These are phyloP conservation scores for Xylaria sp. DNA, from an alignment of 495 filamentous ascomycete species.

Conservation along the genomic window DNA sequence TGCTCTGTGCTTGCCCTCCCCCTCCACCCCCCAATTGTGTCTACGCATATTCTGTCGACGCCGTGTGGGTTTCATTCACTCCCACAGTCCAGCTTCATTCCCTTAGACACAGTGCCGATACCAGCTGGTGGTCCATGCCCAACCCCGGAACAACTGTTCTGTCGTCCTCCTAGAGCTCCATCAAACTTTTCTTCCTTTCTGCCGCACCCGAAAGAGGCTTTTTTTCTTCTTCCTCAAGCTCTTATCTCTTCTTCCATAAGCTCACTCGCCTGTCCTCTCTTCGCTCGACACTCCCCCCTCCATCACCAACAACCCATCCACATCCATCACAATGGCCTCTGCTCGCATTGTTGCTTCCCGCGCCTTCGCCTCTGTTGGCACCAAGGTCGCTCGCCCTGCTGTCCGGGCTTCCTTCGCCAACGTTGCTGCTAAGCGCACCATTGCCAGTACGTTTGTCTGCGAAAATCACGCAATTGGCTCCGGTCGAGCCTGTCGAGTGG, in stretches of 20 bases:
- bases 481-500: conserved; percentile 9
- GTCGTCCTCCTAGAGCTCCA: conserved; percentile 41
- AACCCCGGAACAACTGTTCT: conserved; percentile 35
- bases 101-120: conserved; percentile 15
- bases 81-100: conserved; percentile 30
- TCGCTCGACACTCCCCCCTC: conserved; percentile 47
- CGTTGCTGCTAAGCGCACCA: conserved; percentile 71
- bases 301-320: conserved; percentile 48
- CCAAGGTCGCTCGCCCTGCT: conserved; percentile 74
- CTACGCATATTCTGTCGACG: conserved; percentile 4
- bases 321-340: conserved; percentile 73
- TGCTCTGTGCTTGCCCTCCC: not conserved
- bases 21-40: too few species aligned
- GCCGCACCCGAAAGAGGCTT: conserved; percentile 48
- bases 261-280: conserved; percentile 35
- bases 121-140: conserved; percentile 29
- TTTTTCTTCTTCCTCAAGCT: conserved; percentile 43
- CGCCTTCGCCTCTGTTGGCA: conserved; percentile 72
- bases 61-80: conserved; percentile 15
- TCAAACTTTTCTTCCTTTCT: conserved; percentile 48
- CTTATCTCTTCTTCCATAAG: conserved; percentile 43
- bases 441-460: conserved; percentile 57
- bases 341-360: conserved; percentile 73
- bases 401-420: conserved; percentile 64
- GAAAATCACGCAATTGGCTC: conserved; percentile 28